A percentile compares a stretch with the other conserved stretches of the same genome.
These are phyloP conservation scores for Sugiyamaella valdiviana DNA, from an alignment of 805 yeast genomes.

Conservation along the genomic window DNA sequence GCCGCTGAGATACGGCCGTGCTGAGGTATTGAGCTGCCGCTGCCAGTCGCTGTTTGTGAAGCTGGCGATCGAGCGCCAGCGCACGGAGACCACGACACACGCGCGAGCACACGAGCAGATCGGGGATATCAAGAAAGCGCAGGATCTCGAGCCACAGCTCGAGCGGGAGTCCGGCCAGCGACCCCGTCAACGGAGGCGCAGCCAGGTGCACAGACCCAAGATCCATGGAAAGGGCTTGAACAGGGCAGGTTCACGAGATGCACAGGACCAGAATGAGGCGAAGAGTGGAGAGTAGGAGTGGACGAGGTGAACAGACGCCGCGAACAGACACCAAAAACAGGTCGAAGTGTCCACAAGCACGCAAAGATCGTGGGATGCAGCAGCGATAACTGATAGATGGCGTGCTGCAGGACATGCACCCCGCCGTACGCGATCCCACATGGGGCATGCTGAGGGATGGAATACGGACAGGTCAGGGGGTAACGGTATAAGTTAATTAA, in stretches of 20 bases:
- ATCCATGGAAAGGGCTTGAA: too few relatives aligned
- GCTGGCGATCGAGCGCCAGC: constrained; percentile 21
- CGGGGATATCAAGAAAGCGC: constrained; percentile 25
- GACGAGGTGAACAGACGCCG: too few relatives aligned
- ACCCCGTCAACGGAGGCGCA: neutral
- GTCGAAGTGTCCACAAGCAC: neutral
- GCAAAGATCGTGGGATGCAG: neutral
- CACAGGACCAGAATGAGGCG: too few relatives aligned
- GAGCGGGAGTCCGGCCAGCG: constrained; percentile 17
- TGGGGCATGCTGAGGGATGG: neutral
- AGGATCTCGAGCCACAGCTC: constrained; percentile 23
- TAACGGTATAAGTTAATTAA: too few relatives aligned
- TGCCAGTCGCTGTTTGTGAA: constrained; percentile 19
- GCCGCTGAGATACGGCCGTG: constrained; percentile 16
- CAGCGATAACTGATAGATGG: neutral
- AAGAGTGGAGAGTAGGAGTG: too few relatives aligned
- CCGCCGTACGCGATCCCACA: too few relatives aligned
- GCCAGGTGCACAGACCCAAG: too few relatives aligned
- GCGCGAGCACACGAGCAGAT: constrained; percentile 20
- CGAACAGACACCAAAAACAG: too few relatives aligned
- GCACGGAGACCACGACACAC: constrained; percentile 17
- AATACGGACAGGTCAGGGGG: neutral
- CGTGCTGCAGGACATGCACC: neutral
- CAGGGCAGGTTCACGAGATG: too few relatives aligned
- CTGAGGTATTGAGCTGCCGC: constrained; percentile 21